Conservation (phyloP, 2,329 filamentous ascomycete species). For the Talaromyces sp. region DNA sequence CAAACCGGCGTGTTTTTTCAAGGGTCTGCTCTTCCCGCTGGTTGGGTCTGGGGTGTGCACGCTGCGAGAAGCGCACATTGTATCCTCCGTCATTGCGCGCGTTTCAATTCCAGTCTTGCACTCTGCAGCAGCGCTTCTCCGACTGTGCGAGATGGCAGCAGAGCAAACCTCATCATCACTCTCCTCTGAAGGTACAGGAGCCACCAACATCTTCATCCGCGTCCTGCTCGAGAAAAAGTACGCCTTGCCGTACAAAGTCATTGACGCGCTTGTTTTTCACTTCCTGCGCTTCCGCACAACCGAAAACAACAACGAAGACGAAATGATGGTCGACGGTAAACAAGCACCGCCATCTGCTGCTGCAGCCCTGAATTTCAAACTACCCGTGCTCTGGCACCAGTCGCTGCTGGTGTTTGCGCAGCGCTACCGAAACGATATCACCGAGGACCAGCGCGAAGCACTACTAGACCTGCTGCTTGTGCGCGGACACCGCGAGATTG, state of each 20-base stretch:
- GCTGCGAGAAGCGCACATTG: slow-evolving; percentile 82
- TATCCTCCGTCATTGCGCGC: slow-evolving; percentile 76
- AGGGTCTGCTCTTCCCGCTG: slow-evolving; percentile 88
- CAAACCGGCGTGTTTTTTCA: slow-evolving; percentile 94
- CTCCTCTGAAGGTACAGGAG: slow-evolving; percentile 73
- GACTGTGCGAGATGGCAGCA: slow-evolving; percentile 88
- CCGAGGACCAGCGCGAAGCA: slow-evolving; percentile 88
- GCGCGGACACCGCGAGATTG: slow-evolving; percentile 80
- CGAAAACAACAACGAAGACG: slow-evolving; percentile 50
- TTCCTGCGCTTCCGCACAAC: slow-evolving; percentile 81
- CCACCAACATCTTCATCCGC: slow-evolving; percentile 93
- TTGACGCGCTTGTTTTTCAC: slow-evolving; percentile 93
- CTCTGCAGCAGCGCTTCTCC: slow-evolving; percentile 84
- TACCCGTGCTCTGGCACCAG: slow-evolving; percentile 97
- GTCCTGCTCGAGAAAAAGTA: slow-evolving; percentile 95
- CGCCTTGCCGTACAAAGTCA: slow-evolving; percentile 86
- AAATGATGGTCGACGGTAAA: slow-evolving; percentile 37
- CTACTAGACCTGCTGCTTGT: slow-evolving; percentile 79
- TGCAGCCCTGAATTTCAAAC: slow-evolving; percentile 53
- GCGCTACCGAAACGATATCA: slow-evolving; percentile 91
- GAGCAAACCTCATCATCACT: slow-evolving; percentile 72
- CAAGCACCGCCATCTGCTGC: slow-evolving; percentile 23
- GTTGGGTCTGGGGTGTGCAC: slow-evolving; percentile 83
- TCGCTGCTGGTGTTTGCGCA: slow-evolving; percentile 87
- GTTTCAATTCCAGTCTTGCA: slow-evolving; percentile 87